phyloP scores from a whole-genome alignment of 208 protist genomes.

The Trypanosoma mega region DNA sequence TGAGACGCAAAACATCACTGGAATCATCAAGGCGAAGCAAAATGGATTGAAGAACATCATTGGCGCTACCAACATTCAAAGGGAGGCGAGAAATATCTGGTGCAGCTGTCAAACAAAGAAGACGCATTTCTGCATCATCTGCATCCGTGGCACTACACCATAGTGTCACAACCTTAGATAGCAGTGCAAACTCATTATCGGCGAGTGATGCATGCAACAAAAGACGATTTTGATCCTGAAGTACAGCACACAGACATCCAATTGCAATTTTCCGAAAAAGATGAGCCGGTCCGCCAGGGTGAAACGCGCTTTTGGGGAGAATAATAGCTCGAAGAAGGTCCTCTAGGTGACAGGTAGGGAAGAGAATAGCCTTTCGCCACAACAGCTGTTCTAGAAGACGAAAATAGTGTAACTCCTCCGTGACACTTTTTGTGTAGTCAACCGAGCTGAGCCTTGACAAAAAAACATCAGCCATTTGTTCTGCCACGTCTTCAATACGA shows the following conservation, averaged over 20 bases:
- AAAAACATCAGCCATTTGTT: constrained; percentile 61
- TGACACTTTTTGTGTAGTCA: constrained; percentile 71
- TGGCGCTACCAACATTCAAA: constrained; percentile 48
- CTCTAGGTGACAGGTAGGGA: constrained; percentile 38
- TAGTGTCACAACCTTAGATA: constrained; percentile 42
- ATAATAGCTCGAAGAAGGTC: constrained; percentile 69
- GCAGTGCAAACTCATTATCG: constrained; percentile 37
- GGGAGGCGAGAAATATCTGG: constrained; percentile 51
- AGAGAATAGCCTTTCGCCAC: constrained; percentile 35
- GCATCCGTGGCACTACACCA: constrained; percentile 81
- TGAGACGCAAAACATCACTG: constrained; percentile 62
- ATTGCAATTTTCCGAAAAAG: constrained; percentile 88
- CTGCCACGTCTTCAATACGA: constrained; percentile 23
- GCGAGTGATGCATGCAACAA: constrained; percentile 27
- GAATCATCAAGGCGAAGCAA: constrained; percentile 82
- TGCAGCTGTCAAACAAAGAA: constrained; percentile 67
- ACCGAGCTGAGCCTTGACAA: constrained; percentile 58
- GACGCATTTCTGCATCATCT: constrained; percentile 85
- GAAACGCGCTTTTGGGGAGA: constrained; percentile 61
- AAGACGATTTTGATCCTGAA: constrained; percentile 29
- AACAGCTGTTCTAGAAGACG: constrained; percentile 72
- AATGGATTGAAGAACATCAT: constrained; percentile 73
- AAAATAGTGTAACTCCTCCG: constrained; percentile 76
- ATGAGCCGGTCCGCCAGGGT: constrained; percentile 59
- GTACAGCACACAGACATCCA: constrained; percentile 68